phyloP scores from a whole-genome alignment of 2,329 filamentous ascomycete genomes.

The Alternaria gaisen region DNA sequence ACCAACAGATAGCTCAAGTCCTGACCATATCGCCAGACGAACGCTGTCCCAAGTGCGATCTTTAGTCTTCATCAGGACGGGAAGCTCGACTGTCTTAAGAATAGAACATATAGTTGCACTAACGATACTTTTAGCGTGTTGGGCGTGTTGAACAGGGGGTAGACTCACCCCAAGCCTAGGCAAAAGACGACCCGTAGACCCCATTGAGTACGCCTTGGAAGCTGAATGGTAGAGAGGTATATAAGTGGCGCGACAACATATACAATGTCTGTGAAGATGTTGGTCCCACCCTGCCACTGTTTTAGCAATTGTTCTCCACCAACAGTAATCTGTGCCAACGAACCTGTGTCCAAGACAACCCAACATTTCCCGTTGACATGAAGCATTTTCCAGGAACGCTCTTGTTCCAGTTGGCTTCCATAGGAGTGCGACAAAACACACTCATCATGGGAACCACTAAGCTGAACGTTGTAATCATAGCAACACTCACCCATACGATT shows the following conservation, averaged over 20 bases:
- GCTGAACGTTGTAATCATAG: constrained; percentile 37
- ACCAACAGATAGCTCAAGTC: constrained; percentile 35
- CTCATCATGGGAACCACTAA: constrained; percentile 30
- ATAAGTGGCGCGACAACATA: constrained; percentile 39
- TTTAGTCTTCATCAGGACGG: constrained; percentile 21
- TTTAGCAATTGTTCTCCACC: background rate
- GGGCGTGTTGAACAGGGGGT: background rate
- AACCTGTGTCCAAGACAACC: constrained; percentile 26
- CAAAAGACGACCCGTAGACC: constrained; percentile 38
- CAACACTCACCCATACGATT: constrained; percentile 35
- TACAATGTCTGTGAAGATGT: constrained; percentile 39
- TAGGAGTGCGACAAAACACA: constrained; percentile 32
- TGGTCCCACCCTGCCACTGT: constrained; percentile 28
- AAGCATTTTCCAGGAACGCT: constrained; percentile 32
- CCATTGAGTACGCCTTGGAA: constrained; percentile 37
- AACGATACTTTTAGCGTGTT: constrained; percentile 9
- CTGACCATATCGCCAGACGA: constrained; percentile 36
- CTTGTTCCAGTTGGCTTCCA: constrained; percentile 42
- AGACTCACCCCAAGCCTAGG: constrained; percentile 35
- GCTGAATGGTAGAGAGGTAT: constrained; percentile 37
- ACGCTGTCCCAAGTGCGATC: constrained; percentile 37
- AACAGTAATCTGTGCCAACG: background rate
- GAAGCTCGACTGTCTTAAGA: constrained; percentile 35
- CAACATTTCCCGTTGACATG: constrained; percentile 15
- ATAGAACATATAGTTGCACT: constrained; percentile 37